Percentiles rank a stretch among this genome's conserved stretches.
Conservation (phyloP, 208 protist species). For the Leishmania tarentolae region DNA sequence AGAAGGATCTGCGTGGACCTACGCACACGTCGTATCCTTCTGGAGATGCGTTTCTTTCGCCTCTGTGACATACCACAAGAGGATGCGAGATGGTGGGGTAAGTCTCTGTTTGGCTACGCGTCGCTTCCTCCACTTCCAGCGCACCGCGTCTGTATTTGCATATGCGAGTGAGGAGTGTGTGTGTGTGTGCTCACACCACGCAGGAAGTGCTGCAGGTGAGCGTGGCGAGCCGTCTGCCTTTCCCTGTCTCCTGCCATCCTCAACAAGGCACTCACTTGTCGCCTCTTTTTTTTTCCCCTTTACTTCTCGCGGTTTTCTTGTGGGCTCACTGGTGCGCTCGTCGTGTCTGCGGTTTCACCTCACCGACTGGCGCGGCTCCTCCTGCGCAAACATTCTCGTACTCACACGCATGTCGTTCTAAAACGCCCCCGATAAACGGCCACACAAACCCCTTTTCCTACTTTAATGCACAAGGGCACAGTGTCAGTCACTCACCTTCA, state of each 20-base stretch:
- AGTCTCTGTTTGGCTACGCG: background rate
- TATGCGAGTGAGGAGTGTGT: too few relatives aligned
- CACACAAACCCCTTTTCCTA: background rate
- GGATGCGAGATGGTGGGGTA: too few relatives aligned
- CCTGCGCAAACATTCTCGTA: background rate
- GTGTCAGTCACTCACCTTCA: background rate
- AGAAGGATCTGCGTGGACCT: too few relatives aligned
- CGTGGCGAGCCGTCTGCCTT: background rate
- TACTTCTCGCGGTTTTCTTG: background rate
- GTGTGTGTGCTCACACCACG: background rate
- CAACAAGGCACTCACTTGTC: background rate
- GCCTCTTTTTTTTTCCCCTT: background rate
- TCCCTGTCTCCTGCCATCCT: background rate
- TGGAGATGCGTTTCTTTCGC: too few relatives aligned
- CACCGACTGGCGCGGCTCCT: background rate
- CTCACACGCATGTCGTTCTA: too few relatives aligned
- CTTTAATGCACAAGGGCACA: constrained; percentile 19
- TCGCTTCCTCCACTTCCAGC: background rate
- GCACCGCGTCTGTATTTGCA: background rate
- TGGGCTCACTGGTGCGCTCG: background rate
- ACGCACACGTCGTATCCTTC: too few relatives aligned
- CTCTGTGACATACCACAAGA: too few relatives aligned
- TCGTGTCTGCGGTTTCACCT: background rate
- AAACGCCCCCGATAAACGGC: background rate
- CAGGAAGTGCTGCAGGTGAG: background rate